Percentiles rank a stretch among this genome's conserved stretches.
phyloP scores from a whole-genome alignment of 1,284 basidiomycete genomes.

The Baeospora myosura region DNA sequence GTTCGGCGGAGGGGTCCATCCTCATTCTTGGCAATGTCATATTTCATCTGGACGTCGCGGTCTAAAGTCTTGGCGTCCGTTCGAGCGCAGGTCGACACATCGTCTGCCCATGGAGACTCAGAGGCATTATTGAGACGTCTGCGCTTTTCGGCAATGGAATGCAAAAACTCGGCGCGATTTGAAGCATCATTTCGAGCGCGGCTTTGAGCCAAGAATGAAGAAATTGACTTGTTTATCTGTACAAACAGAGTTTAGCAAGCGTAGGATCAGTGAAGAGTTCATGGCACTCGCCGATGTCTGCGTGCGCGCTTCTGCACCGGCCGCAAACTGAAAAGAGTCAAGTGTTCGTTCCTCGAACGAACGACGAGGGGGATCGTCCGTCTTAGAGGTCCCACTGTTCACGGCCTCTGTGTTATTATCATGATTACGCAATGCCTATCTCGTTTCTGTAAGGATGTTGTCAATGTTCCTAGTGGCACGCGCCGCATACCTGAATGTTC shows the following conservation, averaged over 20 bases:
- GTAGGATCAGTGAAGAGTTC: constrained; percentile 2
- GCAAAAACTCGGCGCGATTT: constrained; percentile 66
- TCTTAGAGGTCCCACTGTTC: neutral
- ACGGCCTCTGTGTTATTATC: neutral
- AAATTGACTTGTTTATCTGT: constrained; percentile 64
- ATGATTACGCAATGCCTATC: constrained; percentile 15
- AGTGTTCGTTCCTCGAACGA: constrained; percentile 61
- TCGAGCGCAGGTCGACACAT: constrained; percentile 54
- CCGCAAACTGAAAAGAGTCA: constrained; percentile 43
- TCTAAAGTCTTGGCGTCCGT: constrained; percentile 63
- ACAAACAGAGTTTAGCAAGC: neutral
- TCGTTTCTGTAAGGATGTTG: neutral
- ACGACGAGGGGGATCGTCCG: no score
- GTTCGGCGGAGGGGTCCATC: constrained; percentile 67
- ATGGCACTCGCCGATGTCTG: constrained; percentile 46
- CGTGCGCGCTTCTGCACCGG: constrained; percentile 37
- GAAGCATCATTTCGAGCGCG: constrained; percentile 65
- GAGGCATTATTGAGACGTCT: constrained; percentile 24
- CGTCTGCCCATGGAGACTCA: constrained; percentile 21
- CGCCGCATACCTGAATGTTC: constrained; percentile 42
- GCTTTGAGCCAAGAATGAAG: constrained; percentile 59
- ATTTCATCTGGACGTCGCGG: constrained; percentile 71
- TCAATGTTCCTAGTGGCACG: no score
- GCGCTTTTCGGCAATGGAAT: constrained; percentile 48
- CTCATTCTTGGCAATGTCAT: constrained; percentile 74